Percentiles rank a stretch among this genome's conserved stretches.
These are phyloP conservation scores for Eucalyptus pumila DNA, from an alignment of 345 rosid genomes.

Conservation along the genomic window DNA sequence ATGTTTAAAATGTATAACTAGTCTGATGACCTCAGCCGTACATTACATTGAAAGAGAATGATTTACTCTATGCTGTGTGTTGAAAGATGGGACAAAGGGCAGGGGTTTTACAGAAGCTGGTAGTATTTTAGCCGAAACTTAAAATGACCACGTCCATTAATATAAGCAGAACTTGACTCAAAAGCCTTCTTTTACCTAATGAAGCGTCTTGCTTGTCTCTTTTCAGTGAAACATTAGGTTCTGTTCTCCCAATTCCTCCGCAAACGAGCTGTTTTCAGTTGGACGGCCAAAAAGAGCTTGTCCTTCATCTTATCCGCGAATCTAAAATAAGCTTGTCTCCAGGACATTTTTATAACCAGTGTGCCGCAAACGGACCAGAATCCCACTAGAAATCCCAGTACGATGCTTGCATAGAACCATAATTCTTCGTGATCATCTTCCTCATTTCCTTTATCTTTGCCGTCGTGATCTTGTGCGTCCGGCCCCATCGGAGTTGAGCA, in stretches of 20 bases:
- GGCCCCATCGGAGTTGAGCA: background rate
- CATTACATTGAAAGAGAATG: too few relatives aligned
- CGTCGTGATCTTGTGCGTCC: background rate
- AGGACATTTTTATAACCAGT: background rate
- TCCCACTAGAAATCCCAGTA: slow-evolving; percentile 8
- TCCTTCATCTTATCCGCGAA: slow-evolving; percentile 1
- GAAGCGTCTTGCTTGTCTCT: background rate
- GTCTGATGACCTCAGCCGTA: too few relatives aligned
- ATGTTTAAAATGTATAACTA: too few relatives aligned
- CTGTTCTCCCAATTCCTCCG: background rate
- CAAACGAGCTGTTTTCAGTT: background rate
- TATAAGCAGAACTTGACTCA: background rate
- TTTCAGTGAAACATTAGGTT: background rate
- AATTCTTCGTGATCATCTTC: background rate
- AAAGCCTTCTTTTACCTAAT: background rate
- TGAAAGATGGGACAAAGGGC: too few relatives aligned
- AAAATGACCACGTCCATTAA: background rate
- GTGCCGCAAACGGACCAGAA: slow-evolving; percentile 1
- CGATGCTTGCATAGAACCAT: slow-evolving; percentile 7
- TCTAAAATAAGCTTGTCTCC: slow-evolving; percentile 7
- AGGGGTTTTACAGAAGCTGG: too few relatives aligned
- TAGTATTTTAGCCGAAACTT: too few relatives aligned
- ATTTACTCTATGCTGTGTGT: too few relatives aligned
- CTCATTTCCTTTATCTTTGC: background rate
- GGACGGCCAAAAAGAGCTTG: background rate